phyloP scores from a whole-genome alignment of 177 flowering plant genomes.

The Vitis hybrid region DNA sequence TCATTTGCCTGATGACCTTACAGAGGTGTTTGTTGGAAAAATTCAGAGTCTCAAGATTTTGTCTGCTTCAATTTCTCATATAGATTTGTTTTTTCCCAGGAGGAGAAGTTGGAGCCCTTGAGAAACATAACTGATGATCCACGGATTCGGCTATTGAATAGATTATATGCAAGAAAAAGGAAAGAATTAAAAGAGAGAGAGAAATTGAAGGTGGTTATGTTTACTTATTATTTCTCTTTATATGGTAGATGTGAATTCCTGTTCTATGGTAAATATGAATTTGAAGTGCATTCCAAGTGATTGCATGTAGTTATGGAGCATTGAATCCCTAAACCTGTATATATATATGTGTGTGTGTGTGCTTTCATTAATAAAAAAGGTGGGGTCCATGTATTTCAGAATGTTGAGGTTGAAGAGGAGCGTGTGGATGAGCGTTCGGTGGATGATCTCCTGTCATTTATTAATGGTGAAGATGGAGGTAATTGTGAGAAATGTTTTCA shows the following conservation, averaged over 20 bases:
- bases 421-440: conserved; percentile 83
- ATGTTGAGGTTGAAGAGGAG: conserved; percentile 73
- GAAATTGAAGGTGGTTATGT: conserved; percentile 57
- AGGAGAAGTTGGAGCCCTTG: conserved; percentile 87
- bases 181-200: conserved; percentile 79
- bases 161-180: conserved; percentile 85
- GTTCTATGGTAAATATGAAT: neutral
- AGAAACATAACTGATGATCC: conserved; percentile 85
- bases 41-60: neutral
- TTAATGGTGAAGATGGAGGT: conserved; percentile 83
- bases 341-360: neutral
- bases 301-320: neutral
- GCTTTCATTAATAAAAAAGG: conserved; percentile 2
- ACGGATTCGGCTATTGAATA: conserved; percentile 75
- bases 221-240: neutral
- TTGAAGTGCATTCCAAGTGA: neutral
- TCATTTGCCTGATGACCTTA: conserved; percentile 90
- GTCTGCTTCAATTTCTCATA: conserved; percentile 17
- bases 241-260: neutral
- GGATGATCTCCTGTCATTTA: conserved; percentile 88
- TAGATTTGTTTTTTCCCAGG: conserved; percentile 45
- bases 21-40: conserved; percentile 61
- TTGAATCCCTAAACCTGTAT: neutral
- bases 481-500: conserved; percentile 10
- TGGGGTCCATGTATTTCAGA: conserved; percentile 42